Evolutionary conservation across 352 stramenopile genomes (phyloP).

Genomic region (Phytopythium aichiense): DNA sequence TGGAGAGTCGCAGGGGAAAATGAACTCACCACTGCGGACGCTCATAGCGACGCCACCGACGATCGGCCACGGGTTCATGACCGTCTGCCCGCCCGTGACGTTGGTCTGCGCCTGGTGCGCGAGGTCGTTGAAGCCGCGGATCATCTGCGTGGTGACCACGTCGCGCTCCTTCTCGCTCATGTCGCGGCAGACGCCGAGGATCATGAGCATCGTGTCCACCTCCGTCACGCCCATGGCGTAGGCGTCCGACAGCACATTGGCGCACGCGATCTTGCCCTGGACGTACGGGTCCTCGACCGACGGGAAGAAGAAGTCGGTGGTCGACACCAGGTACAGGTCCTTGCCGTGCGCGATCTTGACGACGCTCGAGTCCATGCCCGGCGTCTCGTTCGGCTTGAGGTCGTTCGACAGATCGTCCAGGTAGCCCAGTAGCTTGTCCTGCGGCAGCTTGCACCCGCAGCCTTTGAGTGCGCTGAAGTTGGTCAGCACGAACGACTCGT

Average conservation of each 20-base stretch:
- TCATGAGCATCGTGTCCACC: constrained; percentile 95
- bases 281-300: constrained; percentile 93
- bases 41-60: constrained; percentile 93
- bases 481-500: constrained; percentile 75
- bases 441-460: constrained; percentile 95
- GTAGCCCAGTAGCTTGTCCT: constrained; percentile 92
- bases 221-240: constrained; percentile 94
- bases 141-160: constrained; percentile 93
- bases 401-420: constrained; percentile 86
- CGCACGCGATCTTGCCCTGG: constrained; percentile 91
- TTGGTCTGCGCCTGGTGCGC: constrained; percentile 84
- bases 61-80: constrained; percentile 96
- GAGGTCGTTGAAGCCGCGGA: constrained; percentile 92
- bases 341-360: constrained; percentile 82
- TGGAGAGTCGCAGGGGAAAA: neutral
- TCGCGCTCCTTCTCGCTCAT: constrained; percentile 91
- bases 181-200: constrained; percentile 89
- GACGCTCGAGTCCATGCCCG: constrained; percentile 88
- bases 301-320: constrained; percentile 96
- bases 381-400: constrained; percentile 90
- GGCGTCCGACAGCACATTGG: constrained; percentile 93
- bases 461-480: constrained; percentile 91
- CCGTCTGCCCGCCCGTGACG: constrained; percentile 93
- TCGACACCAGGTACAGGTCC: constrained; percentile 90
- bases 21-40: constrained; percentile 61